Conservation (phyloP, 176 grass and related monocot species). For the Aegilops umbellulata region DNA sequence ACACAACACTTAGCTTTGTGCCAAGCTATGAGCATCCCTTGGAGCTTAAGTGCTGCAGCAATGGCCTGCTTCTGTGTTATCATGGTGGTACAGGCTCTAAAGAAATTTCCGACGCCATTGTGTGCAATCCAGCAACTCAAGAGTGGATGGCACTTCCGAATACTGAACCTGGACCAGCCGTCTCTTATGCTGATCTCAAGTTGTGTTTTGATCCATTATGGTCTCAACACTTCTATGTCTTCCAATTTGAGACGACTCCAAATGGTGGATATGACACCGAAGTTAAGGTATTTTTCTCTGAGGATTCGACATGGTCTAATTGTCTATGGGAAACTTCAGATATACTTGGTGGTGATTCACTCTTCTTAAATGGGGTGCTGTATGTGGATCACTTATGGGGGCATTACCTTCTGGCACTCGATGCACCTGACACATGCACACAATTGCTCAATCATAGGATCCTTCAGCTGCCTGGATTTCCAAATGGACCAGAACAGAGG, state of each 20-base stretch:
- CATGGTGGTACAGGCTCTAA: neutral
- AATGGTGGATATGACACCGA: neutral
- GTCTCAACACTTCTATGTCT: conserved; percentile 28
- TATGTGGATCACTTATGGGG: neutral
- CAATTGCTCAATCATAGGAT: neutral
- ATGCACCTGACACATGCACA: neutral
- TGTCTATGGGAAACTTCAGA: neutral
- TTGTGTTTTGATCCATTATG: conserved; percentile 25
- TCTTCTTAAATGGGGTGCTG: neutral
- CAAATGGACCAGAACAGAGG: neutral
- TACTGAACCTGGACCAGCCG: neutral
- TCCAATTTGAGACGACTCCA: neutral
- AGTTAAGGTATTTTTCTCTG: neutral
- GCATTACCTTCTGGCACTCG: neutral
- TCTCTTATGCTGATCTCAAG: neutral
- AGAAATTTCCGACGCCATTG: neutral
- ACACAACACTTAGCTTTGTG: conserved; percentile 17
- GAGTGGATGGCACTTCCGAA: neutral
- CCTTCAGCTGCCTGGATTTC: conserved; percentile 11
- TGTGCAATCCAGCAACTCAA: conserved; percentile 36
- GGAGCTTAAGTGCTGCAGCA: conserved; percentile 25
- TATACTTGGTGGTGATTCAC: neutral
- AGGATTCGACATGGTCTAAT: neutral
- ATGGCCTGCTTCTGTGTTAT: conserved; percentile 34
- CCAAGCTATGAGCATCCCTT: neutral